Conservation (phyloP, 352 stramenopile species). For the Pythium diclinum region DNA sequence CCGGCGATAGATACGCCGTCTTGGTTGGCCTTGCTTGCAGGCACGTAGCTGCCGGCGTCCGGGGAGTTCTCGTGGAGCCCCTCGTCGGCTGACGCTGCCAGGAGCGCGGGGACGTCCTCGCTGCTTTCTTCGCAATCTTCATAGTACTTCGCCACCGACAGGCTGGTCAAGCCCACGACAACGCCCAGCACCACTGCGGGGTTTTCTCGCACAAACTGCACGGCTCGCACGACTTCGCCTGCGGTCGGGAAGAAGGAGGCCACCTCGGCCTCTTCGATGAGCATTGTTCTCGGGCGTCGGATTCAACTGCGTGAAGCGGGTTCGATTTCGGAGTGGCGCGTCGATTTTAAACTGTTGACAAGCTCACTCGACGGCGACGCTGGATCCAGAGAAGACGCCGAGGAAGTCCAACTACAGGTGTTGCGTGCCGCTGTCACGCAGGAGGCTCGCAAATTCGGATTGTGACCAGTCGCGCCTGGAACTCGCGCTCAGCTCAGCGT, state of each 20-base stretch:
- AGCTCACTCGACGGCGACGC: neutral
- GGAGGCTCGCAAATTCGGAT: neutral
- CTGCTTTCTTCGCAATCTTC: conserved; percentile 28
- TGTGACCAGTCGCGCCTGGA: conserved; percentile 18
- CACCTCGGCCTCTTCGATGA: conserved; percentile 43
- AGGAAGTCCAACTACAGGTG: conserved; percentile 1
- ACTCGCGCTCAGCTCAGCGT: neutral
- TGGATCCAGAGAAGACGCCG: neutral
- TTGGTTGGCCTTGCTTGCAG: neutral
- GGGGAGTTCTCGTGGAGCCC: neutral
- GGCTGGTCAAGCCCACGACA: conserved; percentile 63
- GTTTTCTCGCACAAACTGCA: conserved; percentile 68
- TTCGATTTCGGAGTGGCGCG: conserved; percentile 14
- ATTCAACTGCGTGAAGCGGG: conserved; percentile 26
- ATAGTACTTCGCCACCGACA: conserved; percentile 70
- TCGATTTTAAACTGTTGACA: neutral
- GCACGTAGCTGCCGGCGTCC: neutral
- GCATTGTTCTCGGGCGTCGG: neutral
- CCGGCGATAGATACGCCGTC: neutral
- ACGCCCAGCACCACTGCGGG: conserved; percentile 57
- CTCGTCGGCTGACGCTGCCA: neutral
- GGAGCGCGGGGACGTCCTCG: conserved; percentile 10
- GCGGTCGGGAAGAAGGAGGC: conserved; percentile 65
- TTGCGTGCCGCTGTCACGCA: conserved; percentile 22
- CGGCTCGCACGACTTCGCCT: conserved; percentile 54